Conservation (phyloP, 2,329 filamentous ascomycete genomes). For the Epichloe sp. region DNA sequence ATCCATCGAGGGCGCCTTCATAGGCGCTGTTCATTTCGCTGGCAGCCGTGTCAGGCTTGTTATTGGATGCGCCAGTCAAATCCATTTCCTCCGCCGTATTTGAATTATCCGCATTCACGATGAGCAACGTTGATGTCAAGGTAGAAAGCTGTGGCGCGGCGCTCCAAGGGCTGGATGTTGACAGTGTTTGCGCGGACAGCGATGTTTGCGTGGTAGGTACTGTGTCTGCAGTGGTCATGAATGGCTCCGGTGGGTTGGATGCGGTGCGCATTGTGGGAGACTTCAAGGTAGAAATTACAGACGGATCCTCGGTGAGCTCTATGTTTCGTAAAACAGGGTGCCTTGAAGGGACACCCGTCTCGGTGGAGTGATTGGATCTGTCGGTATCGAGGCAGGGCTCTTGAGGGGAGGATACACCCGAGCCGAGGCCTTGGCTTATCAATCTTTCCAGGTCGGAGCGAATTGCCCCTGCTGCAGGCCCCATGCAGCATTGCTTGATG, state of each 20-base stretch:
- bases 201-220: neutral
- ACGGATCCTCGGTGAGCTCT: conserved; percentile 16
- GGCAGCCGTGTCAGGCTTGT: conserved; percentile 21
- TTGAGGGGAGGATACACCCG: conserved; percentile 10
- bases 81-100: conserved; percentile 9
- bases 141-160: neutral
- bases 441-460: conserved; percentile 37
- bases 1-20: conserved; percentile 33
- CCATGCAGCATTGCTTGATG: conserved; percentile 36
- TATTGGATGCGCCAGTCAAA: conserved; percentile 7
- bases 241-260: neutral
- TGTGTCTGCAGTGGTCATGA: neutral
- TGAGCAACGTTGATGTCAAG: neutral
- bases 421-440: conserved; percentile 30
- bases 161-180: neutral
- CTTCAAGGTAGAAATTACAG: conserved; percentile 9
- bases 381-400: conserved; percentile 3
- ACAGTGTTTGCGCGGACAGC: neutral
- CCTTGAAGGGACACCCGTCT: conserved; percentile 7
- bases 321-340: conserved; percentile 11
- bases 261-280: neutral
- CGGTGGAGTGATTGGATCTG: neutral
- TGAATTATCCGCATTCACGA: neutral
- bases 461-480: conserved; percentile 35
- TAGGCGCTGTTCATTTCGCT: conserved; percentile 36